A percentile compares a stretch with the other conserved stretches of the same genome.
These are phyloP conservation scores for Diaporthe citri DNA, from an alignment of 2,329 filamentous ascomycete species.

Conservation along the genomic window DNA sequence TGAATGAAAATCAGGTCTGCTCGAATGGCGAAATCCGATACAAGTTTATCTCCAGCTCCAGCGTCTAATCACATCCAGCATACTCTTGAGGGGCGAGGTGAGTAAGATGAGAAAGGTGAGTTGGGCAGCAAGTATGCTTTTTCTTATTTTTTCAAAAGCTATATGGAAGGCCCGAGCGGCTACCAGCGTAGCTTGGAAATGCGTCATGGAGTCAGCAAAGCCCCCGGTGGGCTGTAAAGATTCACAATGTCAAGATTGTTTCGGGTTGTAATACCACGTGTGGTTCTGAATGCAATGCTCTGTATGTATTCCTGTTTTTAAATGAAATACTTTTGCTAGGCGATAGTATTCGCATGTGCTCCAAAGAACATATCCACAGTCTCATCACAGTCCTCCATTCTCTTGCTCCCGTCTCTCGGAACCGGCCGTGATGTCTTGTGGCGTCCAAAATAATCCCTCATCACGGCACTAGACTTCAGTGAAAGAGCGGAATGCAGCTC, in stretches of 20 bases:
- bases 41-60: neutral
- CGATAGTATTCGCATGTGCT: neutral
- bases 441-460: neutral
- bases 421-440: conserved; percentile 1
- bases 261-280: too few relatives aligned
- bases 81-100: too few relatives aligned
- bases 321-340: neutral
- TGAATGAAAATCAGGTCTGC: neutral
- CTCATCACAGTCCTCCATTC: too few relatives aligned
- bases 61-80: neutral
- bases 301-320: neutral
- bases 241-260: neutral
- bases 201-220: neutral
- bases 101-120: neutral
- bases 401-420: neutral
- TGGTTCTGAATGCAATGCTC: neutral
- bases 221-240: neutral
- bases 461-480: neutral
- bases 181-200: neutral
- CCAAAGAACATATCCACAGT: neutral
- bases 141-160: neutral
- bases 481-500: neutral
- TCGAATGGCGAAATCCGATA: neutral
- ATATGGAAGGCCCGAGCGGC: neutral
- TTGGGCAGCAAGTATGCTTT: neutral